Evolutionary conservation across 176 grass and related monocot species (phyloP).

Genomic region (Avena insularis): DNA sequence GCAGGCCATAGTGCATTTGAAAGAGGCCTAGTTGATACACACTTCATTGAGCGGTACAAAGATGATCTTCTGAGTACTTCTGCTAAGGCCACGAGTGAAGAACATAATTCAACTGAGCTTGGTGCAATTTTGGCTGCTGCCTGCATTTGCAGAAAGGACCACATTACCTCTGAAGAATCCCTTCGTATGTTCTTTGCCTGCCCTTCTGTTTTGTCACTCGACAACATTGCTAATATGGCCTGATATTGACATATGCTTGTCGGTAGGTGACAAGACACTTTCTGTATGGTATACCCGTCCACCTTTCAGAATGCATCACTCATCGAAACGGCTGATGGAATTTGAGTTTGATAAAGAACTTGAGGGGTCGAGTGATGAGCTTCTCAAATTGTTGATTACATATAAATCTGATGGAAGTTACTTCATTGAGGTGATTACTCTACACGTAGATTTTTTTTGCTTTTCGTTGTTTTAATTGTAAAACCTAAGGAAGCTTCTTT

Average conservation of each 20-base stretch:
- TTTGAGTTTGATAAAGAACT: conserved; percentile 80
- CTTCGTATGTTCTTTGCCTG: conserved; percentile 62
- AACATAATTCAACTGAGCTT: conserved; percentile 48
- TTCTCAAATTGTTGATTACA: conserved; percentile 74
- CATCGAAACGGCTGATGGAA: conserved; percentile 61
- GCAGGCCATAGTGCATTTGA: conserved; percentile 89
- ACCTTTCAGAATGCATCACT: conserved; percentile 92
- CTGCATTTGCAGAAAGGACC: conserved; percentile 78
- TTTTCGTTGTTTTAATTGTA: conserved; percentile 28
- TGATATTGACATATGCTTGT: conserved; percentile 32
- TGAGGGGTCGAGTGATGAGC: conserved; percentile 55
- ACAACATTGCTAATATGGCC: conserved; percentile 13
- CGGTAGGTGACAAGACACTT: conserved; percentile 56
- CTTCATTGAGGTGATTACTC: conserved; percentile 71
- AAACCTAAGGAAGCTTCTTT: conserved; percentile 13
- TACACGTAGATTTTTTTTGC: neutral
- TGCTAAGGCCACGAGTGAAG: conserved; percentile 46
- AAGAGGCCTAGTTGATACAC: conserved; percentile 81
- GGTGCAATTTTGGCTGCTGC: conserved; percentile 77
- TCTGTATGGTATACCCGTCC: conserved; percentile 72
- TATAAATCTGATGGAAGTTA: conserved; percentile 80
- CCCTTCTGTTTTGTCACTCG: conserved; percentile 10
- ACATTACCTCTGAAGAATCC: conserved; percentile 50
- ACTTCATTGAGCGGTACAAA: conserved; percentile 87
- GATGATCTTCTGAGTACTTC: conserved; percentile 70